Conservation (phyloP, 345 rosid species). For the Microcos paniculata region DNA sequence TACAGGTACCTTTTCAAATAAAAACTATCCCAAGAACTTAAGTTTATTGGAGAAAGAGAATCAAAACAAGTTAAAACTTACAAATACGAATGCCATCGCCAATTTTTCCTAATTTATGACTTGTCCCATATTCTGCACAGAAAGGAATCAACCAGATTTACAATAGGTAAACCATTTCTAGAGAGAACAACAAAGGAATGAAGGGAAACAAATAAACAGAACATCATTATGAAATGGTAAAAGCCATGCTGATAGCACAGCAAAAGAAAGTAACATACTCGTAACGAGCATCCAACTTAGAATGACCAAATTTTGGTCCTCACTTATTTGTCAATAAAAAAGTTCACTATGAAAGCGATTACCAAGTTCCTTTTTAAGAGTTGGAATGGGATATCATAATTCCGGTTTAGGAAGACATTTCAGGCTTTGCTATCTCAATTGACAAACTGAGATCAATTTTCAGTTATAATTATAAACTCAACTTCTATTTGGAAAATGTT, state of each 20-base stretch:
- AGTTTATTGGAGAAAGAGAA: background rate
- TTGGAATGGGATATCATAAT: too few relatives aligned
- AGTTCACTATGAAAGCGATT: background rate
- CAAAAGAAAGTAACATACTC: background rate
- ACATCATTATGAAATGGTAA: background rate
- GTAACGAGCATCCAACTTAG: background rate
- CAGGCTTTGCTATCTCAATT: too few relatives aligned
- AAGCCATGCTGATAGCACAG: background rate
- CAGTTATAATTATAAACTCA: too few relatives aligned
- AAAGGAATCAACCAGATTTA: slow-evolving; percentile 1
- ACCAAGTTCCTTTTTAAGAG: too few relatives aligned
- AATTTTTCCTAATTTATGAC: slow-evolving; percentile 67
- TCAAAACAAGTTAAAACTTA: slow-evolving; percentile 37
- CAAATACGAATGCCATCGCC: slow-evolving; percentile 92
- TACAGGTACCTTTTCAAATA: background rate
- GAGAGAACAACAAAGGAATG: background rate
- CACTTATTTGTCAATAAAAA: background rate
- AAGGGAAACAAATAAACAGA: background rate
- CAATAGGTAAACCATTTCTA: background rate
- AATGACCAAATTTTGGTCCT: background rate
- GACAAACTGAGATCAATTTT: too few relatives aligned
- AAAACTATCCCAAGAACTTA: background rate
- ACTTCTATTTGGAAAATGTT: too few relatives aligned
- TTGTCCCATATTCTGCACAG: slow-evolving; percentile 76
- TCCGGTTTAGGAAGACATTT: too few relatives aligned